These are phyloP conservation scores for Penstemon eatonii DNA, from an alignment of 257 asterid genomes.

Conservation along the genomic window DNA sequence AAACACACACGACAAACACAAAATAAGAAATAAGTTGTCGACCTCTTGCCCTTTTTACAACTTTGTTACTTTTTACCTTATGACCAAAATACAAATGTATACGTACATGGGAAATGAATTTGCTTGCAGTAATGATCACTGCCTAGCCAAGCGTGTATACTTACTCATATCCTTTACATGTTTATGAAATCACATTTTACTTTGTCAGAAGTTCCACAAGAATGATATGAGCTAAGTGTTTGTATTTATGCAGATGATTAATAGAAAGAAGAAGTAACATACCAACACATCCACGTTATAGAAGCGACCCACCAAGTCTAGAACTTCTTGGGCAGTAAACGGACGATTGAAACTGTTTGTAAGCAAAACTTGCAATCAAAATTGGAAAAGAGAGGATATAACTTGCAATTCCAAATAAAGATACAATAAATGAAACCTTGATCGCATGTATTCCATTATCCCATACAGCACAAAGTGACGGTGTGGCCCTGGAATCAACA, in stretches of 20 bases:
- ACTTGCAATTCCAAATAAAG: slow-evolving; percentile 12
- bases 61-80: neutral
- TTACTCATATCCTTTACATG: neutral
- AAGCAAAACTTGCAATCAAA: neutral
- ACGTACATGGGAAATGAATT: neutral
- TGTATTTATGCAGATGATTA: neutral
- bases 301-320: slow-evolving; percentile 86
- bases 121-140: neutral
- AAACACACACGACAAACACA: too few relatives aligned
- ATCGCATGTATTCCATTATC: slow-evolving; percentile 51
- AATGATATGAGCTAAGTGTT: neutral
- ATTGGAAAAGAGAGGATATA: neutral
- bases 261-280: slow-evolving; percentile 23
- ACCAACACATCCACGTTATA: slow-evolving; percentile 97
- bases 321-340: slow-evolving; percentile 73
- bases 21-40: too few relatives aligned
- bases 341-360: slow-evolving; percentile 64
- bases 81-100: neutral
- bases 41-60: too few relatives aligned
- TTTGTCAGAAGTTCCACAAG: neutral
- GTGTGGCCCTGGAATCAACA: slow-evolving; percentile 68
- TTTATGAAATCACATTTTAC: neutral
- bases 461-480: slow-evolving; percentile 69
- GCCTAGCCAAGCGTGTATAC: neutral
- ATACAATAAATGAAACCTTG: slow-evolving; percentile 49